A percentile compares a stretch with the other conserved stretches of the same genome.
These are phyloP conservation scores for maize (Zea mays) DNA, from an alignment of 176 grass and related monocot species.

Conservation along the genomic window DNA sequence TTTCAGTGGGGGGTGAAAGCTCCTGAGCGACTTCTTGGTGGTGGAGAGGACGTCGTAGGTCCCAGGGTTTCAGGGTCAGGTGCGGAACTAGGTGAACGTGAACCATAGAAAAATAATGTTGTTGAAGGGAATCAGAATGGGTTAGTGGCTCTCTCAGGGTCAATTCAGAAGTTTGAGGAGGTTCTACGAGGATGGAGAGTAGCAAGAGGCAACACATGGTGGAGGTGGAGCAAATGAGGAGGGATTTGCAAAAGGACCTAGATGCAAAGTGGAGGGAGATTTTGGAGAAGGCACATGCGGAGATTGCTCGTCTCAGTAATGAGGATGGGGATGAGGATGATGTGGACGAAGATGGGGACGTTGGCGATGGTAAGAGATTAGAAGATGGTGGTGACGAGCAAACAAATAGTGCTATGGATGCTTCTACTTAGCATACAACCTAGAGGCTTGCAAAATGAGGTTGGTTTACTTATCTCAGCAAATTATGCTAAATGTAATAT, in stretches of 20 bases:
- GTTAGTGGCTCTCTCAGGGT: slow-evolving; percentile 50
- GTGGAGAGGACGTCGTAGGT: neutral
- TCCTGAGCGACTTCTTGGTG: slow-evolving; percentile 44
- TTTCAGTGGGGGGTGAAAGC: slow-evolving; percentile 50
- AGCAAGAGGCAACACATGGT: slow-evolving; percentile 64
- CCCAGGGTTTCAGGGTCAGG: slow-evolving; percentile 34
- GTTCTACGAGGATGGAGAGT: slow-evolving; percentile 68
- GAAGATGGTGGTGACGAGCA: slow-evolving; percentile 34
- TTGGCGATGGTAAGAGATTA: slow-evolving; percentile 26
- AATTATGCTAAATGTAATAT: slow-evolving; percentile 10
- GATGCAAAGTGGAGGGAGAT: slow-evolving; percentile 69
- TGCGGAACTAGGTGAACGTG: slow-evolving; percentile 33
- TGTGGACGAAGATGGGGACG: slow-evolving; percentile 29
- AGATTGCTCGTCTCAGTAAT: slow-evolving; percentile 55
- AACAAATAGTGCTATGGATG: slow-evolving; percentile 32
- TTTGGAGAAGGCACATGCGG: slow-evolving; percentile 63
- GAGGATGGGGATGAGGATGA: slow-evolving; percentile 40
- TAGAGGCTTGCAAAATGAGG: slow-evolving; percentile 60
- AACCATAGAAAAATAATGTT: neutral
- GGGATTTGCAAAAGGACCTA: slow-evolving; percentile 74
- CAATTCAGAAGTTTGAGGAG: slow-evolving; percentile 64
- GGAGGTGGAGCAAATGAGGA: slow-evolving; percentile 72
- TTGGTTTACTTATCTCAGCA: slow-evolving; percentile 33
- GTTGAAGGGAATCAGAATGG: slow-evolving; percentile 9
- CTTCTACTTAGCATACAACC: slow-evolving; percentile 38